Percentiles rank a stretch among this genome's conserved stretches.
Conservation (phyloP, 2,329 filamentous ascomycete genomes). For the Acephala macrosclerotiorum region DNA sequence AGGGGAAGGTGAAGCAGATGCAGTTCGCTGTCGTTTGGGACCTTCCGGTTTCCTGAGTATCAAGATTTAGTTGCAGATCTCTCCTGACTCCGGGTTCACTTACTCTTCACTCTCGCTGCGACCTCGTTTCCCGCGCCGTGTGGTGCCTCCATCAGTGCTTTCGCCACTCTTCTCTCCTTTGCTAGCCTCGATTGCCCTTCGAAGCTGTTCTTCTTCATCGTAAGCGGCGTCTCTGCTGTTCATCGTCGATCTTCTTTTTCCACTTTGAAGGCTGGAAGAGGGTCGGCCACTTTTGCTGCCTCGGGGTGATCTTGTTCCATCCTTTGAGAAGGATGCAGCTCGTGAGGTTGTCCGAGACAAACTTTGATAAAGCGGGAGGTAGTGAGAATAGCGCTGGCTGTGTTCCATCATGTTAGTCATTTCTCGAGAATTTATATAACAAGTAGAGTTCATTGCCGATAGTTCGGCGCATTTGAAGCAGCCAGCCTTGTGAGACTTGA, state of each 20-base stretch:
- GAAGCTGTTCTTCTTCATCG: slow-evolving; percentile 89
- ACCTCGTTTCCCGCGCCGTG: slow-evolving; percentile 78
- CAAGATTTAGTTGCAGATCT: not conserved
- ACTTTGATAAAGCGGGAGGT: slow-evolving; percentile 63
- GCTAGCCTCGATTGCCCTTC: slow-evolving; percentile 92
- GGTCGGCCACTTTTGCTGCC: slow-evolving; percentile 62
- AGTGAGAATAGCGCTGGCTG: slow-evolving; percentile 72
- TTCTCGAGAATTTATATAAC: slow-evolving; percentile 17
- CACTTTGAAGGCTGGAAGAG: slow-evolving; percentile 49
- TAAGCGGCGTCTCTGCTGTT: slow-evolving; percentile 95
- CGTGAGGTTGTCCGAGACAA: slow-evolving; percentile 64
- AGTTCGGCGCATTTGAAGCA: slow-evolving; percentile 30
- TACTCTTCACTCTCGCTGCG: slow-evolving; percentile 96
- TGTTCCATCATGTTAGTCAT: slow-evolving; percentile 49
- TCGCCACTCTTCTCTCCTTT: slow-evolving; percentile 70
- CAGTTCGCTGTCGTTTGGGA: slow-evolving; percentile 84
- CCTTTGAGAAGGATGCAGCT: slow-evolving; percentile 71
- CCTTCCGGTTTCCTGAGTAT: slow-evolving; percentile 69
- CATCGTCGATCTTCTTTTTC: slow-evolving; percentile 93
- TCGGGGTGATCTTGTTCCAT: slow-evolving; percentile 61
- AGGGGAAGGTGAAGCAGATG: slow-evolving; percentile 75
- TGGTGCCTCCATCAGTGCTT: slow-evolving; percentile 57
- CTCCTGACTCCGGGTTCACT: slow-evolving; percentile 48
- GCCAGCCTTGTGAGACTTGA: slow-evolving; percentile 44
- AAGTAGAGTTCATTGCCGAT: slow-evolving; percentile 24